Conservation (phyloP, 2,329 filamentous ascomycete species). For the Venturia effusa region DNA sequence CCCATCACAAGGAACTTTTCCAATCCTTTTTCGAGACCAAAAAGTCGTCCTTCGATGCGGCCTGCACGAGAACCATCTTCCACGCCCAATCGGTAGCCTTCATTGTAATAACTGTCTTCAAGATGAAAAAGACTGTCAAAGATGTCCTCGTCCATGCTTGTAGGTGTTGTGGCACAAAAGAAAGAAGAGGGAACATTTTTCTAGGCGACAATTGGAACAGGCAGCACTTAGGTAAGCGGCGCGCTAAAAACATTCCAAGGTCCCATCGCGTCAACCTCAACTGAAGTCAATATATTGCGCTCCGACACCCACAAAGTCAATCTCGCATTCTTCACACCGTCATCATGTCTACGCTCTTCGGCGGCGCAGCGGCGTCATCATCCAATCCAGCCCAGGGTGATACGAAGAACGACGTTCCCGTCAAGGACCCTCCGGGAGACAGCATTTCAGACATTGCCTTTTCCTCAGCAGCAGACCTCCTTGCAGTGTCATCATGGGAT, state of each 20-base stretch:
- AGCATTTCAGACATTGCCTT: conserved; percentile 82
- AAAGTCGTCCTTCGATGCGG: conserved; percentile 75
- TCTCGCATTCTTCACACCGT: background rate
- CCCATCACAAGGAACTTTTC: conserved; percentile 84
- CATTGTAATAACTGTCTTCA: conserved; percentile 63
- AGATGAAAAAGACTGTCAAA: conserved; percentile 48
- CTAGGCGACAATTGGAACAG: background rate
- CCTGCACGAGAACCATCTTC: conserved; percentile 69
- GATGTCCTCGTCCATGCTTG: conserved; percentile 26
- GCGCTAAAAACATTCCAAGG: background rate
- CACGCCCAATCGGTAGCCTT: conserved; percentile 68
- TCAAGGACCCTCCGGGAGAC: conserved; percentile 73
- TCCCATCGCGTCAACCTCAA: background rate
- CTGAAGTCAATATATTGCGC: background rate
- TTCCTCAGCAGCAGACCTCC: conserved; percentile 63
- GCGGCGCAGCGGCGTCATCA: conserved; percentile 24
- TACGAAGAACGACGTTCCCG: conserved; percentile 74
- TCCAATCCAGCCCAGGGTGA: conserved; percentile 67
- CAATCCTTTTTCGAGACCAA: conserved; percentile 86
- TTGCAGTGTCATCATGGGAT: conserved; percentile 92
- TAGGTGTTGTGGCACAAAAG: background rate
- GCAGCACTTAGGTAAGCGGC: background rate
- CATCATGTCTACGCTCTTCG: conserved; percentile 56
- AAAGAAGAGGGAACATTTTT: background rate
- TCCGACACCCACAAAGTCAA: background rate